These are phyloP conservation scores for Ambrosia hybrid DNA, from an alignment of 140 eudicot species.

Conservation along the genomic window DNA sequence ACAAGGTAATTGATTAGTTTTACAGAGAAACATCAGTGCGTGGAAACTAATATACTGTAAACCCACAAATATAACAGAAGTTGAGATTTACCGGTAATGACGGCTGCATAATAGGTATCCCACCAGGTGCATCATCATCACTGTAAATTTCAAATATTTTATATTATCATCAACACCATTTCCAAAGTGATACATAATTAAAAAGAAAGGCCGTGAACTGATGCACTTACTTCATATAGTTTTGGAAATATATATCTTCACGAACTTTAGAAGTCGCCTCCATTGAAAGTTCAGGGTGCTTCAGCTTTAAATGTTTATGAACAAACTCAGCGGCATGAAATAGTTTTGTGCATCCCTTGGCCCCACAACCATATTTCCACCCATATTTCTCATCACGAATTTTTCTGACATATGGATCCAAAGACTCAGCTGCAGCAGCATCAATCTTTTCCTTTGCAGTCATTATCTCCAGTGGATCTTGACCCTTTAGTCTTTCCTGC, in stretches of 20 bases:
- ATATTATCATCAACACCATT: background rate
- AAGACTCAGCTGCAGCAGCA: slow-evolving; percentile 88
- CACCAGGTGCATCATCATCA: slow-evolving; percentile 98
- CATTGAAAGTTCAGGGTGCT: slow-evolving; percentile 74
- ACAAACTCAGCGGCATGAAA: slow-evolving; percentile 97
- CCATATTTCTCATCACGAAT: slow-evolving; percentile 96
- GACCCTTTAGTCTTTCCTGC: slow-evolving; percentile 90
- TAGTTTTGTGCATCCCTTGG: slow-evolving; percentile 92
- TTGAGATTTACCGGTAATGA: slow-evolving; percentile 55
- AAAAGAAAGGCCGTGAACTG: slow-evolving; percentile 7
- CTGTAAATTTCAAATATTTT: slow-evolving; percentile 32
- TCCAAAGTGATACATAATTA: background rate
- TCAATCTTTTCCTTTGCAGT: slow-evolving; percentile 96
- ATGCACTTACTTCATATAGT: slow-evolving; percentile 75
- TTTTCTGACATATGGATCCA: slow-evolving; percentile 92
- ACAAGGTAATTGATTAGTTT: background rate
- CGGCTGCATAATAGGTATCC: slow-evolving; percentile 88
- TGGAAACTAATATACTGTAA: background rate
- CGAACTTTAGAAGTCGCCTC: slow-evolving; percentile 84
- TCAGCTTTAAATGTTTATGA: slow-evolving; percentile 84
- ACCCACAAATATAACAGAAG: background rate
- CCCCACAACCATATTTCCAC: slow-evolving; percentile 99
- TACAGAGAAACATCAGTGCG: background rate
- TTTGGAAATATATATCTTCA: slow-evolving; percentile 88
- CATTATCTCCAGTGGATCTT: slow-evolving; percentile 87